A percentile compares a stretch with the other conserved stretches of the same genome.
These are phyloP conservation scores for Chaetomium sp. DNA, from an alignment of 2,329 filamentous ascomycete species.

Conservation along the genomic window DNA sequence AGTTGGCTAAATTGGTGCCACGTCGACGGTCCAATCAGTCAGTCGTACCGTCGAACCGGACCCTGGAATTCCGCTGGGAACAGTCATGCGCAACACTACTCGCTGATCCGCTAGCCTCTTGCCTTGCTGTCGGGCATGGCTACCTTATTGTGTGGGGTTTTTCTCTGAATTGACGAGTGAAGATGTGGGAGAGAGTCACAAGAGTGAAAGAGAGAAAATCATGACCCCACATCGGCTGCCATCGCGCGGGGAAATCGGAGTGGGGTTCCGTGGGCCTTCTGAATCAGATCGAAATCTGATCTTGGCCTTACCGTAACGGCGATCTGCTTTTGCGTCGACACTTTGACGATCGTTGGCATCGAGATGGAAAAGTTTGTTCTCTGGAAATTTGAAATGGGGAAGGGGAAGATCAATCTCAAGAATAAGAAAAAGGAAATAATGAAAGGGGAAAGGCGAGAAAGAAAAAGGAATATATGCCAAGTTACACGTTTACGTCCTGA, in stretches of 20 bases:
- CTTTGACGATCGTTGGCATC: neutral
- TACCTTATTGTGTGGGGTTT: conserved; percentile 1
- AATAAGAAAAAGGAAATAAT: neutral
- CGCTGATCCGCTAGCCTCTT: neutral
- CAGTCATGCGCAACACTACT: conserved; percentile 19
- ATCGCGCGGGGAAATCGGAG: conserved; percentile 6
- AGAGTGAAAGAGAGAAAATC: neutral
- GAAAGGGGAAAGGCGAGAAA: neutral
- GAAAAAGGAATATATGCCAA: neutral
- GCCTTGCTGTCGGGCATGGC: neutral
- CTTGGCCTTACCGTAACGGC: neutral
- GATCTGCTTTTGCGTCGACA: neutral
- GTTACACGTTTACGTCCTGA: neutral
- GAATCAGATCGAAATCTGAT: neutral
- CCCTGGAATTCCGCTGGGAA: conserved; percentile 26
- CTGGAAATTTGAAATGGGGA: neutral
- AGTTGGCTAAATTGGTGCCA: conserved; percentile 37
- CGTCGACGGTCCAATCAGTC: conserved; percentile 31
- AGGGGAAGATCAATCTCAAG: neutral
- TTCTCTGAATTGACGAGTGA: neutral
- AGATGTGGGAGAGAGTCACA: neutral
- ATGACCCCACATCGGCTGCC: neutral
- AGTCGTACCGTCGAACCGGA: conserved; percentile 18
- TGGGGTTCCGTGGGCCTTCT: conserved; percentile 1
- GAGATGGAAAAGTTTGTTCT: neutral